Evolutionary conservation across 2,329 filamentous ascomycete species (phyloP), one percentile per base, ranked within the genome.

Genomic region (Neofusicoccum ribis): DNA sequence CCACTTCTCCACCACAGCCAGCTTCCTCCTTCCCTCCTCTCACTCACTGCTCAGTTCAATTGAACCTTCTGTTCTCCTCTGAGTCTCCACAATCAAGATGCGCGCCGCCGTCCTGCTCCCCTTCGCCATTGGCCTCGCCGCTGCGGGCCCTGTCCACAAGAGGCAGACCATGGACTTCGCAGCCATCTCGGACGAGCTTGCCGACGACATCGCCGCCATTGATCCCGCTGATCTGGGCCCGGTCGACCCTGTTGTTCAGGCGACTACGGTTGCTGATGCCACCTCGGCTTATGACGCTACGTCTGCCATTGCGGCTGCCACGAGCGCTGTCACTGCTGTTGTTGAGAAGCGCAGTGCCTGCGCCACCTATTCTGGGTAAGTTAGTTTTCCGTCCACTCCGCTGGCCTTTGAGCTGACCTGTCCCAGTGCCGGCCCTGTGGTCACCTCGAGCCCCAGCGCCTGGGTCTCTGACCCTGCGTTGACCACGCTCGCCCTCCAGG

Each of bases 81-180:
- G 39, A 36, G 39, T 9, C 14, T 36, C 61, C 34, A n/a, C 23
- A 23, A 2, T n/a, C 27, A 54, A 37, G 5, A 56, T 64, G 50
- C 61, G 61, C 43, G 41, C 61, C 14, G 36, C 50, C 27, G 31
- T 27, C 7, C n/a, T 64, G 17, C 50, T 64, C 15, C 51, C 61
- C 11, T 27, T 64, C 3, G 61, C 61, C 41, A 47, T 64, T 64
- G 61, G 61, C 61, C 50, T 64, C 8, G 61, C 34, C 14, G 39
- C 61, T 17, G 50, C 61, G 27, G 44, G 61, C 61, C 61, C 61
- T 64, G 49, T 64, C 14, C 20, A 56, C 12, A 64, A 64, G 61
- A 46, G 50, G 17, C 61, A 64, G 43, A 31, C 27, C 7, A 56
- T 64, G 41, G 39, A 43, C 31, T 64, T 64, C 14, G 27, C 50